These are phyloP conservation scores for Gryganskiella cystojenkinii DNA, from an alignment of 192 early-diverging fungal genomes.

Conservation along the genomic window DNA sequence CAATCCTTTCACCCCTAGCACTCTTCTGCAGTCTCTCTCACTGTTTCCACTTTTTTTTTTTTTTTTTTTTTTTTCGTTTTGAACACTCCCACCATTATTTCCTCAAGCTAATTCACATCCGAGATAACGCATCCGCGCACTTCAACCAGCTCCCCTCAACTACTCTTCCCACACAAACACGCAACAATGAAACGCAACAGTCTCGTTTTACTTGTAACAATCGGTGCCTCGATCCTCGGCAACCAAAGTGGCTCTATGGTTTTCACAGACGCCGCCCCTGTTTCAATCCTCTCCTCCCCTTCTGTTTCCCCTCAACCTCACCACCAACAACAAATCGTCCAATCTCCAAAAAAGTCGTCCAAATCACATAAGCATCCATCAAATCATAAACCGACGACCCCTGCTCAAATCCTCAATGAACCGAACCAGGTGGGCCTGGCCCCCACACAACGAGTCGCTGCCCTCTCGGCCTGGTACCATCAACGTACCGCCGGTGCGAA, in stretches of 20 bases:
- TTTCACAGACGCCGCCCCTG: constrained; percentile 14
- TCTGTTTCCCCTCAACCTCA: not conserved
- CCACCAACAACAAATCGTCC: not conserved
- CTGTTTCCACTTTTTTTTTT: not conserved
- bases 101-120: not conserved
- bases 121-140: not conserved
- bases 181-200: constrained; percentile 20
- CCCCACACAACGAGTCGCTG: not conserved
- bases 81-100: not conserved
- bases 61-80: not conserved
- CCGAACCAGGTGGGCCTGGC: not conserved
- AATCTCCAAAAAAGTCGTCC: too few species aligned
- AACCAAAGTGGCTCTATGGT: not conserved
- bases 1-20: not conserved
- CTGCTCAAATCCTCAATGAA: not conserved
- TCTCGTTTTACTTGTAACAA: constrained; percentile 4
- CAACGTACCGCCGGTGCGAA: not conserved
- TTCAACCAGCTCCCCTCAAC: not conserved
- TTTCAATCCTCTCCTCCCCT: constrained; percentile 6
- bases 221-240: constrained; percentile 8
- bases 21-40: not conserved
- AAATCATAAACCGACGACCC: constrained; percentile 2
- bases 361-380: too few species aligned
- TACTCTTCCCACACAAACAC: not conserved
- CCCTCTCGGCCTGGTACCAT: constrained; percentile 1